phyloP scores from a whole-genome alignment of 345 rosid genomes.

The Excoecaria cochinchinensis region DNA sequence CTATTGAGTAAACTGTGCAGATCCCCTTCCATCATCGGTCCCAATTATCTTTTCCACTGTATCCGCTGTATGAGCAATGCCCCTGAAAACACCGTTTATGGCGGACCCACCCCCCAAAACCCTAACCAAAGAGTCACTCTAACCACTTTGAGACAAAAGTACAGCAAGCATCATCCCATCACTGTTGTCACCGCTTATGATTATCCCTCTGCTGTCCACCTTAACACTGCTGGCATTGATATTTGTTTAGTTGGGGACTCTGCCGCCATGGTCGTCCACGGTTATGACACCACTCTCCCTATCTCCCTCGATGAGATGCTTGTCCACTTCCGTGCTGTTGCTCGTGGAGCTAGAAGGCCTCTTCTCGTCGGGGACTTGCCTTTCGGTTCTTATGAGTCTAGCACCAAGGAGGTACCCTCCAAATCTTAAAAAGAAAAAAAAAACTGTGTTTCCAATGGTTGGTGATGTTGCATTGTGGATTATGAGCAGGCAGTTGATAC shows the following conservation, averaged over 20 bases:
- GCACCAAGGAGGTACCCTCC: constrained; percentile 48
- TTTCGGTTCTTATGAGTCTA: constrained; percentile 83
- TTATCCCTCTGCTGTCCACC: constrained; percentile 82
- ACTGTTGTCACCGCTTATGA: constrained; percentile 82
- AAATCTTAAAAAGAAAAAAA: too few relatives aligned
- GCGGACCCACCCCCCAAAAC: constrained; percentile 66
- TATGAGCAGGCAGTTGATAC: constrained; percentile 81
- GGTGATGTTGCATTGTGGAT: constrained; percentile 30
- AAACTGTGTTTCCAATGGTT: background rate
- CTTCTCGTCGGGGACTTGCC: constrained; percentile 95
- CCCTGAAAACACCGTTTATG: constrained; percentile 81
- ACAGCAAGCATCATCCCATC: constrained; percentile 63
- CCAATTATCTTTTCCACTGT: constrained; percentile 14
- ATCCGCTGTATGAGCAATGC: constrained; percentile 65
- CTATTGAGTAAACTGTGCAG: background rate
- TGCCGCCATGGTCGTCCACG: constrained; percentile 95
- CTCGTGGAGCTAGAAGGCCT: constrained; percentile 75
- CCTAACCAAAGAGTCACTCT: constrained; percentile 68
- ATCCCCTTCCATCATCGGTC: background rate
- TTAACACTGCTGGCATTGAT: constrained; percentile 82
- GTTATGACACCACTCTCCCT: constrained; percentile 92
- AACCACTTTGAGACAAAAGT: constrained; percentile 54
- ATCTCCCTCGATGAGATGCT: constrained; percentile 91
- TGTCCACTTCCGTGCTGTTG: constrained; percentile 84
- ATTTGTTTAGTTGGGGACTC: constrained; percentile 88